Evolutionary conservation across 1,284 basidiomycete species (phyloP).

Genomic region (Boletus hoseneyae): DNA sequence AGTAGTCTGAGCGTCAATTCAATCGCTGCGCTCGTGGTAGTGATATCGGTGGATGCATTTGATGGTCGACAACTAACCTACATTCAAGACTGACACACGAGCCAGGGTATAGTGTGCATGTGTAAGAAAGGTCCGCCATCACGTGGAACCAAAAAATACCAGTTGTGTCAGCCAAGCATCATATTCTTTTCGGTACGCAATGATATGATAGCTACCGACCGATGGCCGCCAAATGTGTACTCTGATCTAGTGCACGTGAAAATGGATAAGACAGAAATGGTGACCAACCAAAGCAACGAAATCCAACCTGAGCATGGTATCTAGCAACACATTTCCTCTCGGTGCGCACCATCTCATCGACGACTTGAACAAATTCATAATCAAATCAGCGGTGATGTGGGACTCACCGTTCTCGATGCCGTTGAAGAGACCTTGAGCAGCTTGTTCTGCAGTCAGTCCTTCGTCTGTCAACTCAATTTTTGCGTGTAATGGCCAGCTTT

Average conservation of each 20-base stretch:
- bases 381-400: slow-evolving; percentile 75
- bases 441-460: slow-evolving; percentile 63
- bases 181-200: slow-evolving; percentile 30
- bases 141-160: slow-evolving; percentile 25
- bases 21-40: too few species aligned
- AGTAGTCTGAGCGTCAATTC: too few species aligned
- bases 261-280: neutral
- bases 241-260: slow-evolving; percentile 22
- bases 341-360: slow-evolving; percentile 69
- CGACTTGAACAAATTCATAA: slow-evolving; percentile 67
- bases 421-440: slow-evolving; percentile 62
- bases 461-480: slow-evolving; percentile 81
- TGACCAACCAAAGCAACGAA: slow-evolving; percentile 25
- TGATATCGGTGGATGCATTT: too few species aligned
- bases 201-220: slow-evolving; percentile 27
- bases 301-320: slow-evolving; percentile 23
- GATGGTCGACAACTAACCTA: too few species aligned
- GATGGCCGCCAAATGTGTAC: slow-evolving; percentile 33
- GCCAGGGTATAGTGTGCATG: too few species aligned
- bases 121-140: too few species aligned
- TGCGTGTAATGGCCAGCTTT: slow-evolving; percentile 78
- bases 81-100: too few species aligned
- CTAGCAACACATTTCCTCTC: slow-evolving; percentile 23
- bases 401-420: slow-evolving; percentile 72
- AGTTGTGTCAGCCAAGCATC: slow-evolving; percentile 23